Evolutionary conservation across 1,284 basidiomycete species (phyloP).

Genomic region (Polyporus tsugae): DNA sequence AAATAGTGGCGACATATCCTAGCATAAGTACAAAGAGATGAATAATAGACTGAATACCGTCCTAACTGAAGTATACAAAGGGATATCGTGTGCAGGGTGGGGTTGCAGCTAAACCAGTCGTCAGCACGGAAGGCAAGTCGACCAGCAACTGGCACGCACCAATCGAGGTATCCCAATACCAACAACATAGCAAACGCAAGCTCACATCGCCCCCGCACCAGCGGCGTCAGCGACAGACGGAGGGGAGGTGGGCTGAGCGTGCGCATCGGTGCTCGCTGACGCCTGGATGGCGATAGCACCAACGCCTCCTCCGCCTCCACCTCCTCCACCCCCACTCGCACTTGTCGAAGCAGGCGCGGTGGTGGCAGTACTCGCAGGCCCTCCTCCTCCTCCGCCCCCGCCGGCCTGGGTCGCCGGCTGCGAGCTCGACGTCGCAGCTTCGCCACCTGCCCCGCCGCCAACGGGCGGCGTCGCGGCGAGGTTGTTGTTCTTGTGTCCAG

Average conservation of each 20-base stretch:
- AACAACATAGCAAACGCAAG: background rate
- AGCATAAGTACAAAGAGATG: constrained; percentile 15
- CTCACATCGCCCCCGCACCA: background rate
- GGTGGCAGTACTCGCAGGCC: too few relatives aligned
- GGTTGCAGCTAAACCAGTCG: background rate
- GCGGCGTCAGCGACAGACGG: constrained; percentile 1
- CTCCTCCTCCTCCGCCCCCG: background rate
- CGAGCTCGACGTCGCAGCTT: background rate
- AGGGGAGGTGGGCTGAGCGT: background rate
- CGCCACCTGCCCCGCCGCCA: background rate
- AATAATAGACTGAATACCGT: constrained; percentile 6
- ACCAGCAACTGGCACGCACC: background rate
- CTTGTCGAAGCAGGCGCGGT: background rate
- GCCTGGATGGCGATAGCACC: background rate
- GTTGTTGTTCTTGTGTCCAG: constrained; percentile 13
- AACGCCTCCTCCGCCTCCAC: background rate
- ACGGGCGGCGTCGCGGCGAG: background rate
- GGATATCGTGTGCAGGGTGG: background rate
- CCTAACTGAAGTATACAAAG: background rate
- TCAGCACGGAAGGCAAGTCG: background rate
- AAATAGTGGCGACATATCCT: constrained; percentile 11
- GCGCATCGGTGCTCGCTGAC: background rate
- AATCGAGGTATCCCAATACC: constrained; percentile 1
- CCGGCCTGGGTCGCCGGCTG: background rate
- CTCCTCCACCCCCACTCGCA: background rate